Base-by-base conservation (phyloP, 2,329 filamentous ascomycete genomes). In the Didymella pinodella region DNA sequence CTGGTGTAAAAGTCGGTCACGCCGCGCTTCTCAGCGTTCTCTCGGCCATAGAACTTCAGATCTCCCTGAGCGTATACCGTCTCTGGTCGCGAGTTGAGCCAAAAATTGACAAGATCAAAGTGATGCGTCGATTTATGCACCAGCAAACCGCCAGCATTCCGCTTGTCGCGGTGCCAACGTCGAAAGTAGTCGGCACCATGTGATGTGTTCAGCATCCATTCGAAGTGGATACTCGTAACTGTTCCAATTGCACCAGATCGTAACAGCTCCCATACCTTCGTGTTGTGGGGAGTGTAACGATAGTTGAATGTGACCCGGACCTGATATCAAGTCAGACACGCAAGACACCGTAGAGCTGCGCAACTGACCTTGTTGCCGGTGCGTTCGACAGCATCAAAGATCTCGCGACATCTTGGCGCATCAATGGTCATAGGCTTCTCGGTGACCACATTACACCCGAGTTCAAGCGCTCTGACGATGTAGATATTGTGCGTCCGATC, bases 341-440 rank as follows among this genome's bases (percentile, higher is more conserved):
- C 4, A 32, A 16, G 31, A 2, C 16, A 32, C 4, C 78, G 12
- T 75, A 72, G 16, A 36, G 14, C 14, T 18, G 31, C 31, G 5
- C 31, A 11, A 11, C 10, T 14, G 31, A 36, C 2, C 78, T 77
- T 0, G 83, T 85, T 18, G 80, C 76, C 49, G 32, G 32, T 36
- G 16, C 32, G 32, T 36, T 83, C 79, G 16, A 85, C 85, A 12
- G 84, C 82, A 61, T 81, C 78, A 62, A 87, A 80, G 57, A 88
- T 88, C 48, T 81, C 78, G 7, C 74, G 77, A 72, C 84, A 86
- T 2, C 84, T 81, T 1, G 81, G 78, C 0, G 79, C 83, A 65
- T 88, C 85, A 64, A 87, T 84, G 0, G 86, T 88, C 86, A 88
- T 88, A 4, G 86, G 86, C 71, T 88, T 88, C 67, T 88, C 86